Evolutionary conservation across 2,329 filamentous ascomycete genomes (phyloP), one percentile per base, ranked within the genome.

Genomic region (Didymellaceae sp.): DNA sequence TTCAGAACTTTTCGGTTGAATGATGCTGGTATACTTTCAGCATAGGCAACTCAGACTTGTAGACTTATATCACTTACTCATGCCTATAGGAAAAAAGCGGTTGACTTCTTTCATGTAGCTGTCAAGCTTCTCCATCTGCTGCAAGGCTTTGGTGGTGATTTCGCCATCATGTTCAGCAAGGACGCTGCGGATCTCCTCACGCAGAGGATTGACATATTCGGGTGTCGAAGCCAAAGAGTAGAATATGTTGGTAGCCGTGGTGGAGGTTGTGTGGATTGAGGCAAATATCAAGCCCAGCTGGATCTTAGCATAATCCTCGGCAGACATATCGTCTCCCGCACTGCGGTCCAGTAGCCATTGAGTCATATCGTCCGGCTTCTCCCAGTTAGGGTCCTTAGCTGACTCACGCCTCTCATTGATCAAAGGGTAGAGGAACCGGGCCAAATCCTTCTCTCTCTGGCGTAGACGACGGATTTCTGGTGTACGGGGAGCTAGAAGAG

Each of bases 1-100:
- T 78, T 75, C 26, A 80, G 67, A 8, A 82, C 80, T 55, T 79
- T 80, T 51, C 81, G 79, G 18, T 66, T 63, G 65, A 83, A 83
- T 2, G 80, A 76, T 1, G 72, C 62, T 65, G 28, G 8, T 14
- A 11, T 8, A n/a, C n/a, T 45, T 37, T 46, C 18, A 39, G 17
- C 14, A 21, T 13, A 1, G 9, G 18, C 14, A 14, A 4, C 10
- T 17, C 7, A 14, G 26, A 10, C 9, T 14, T 14, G 11, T 16
- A n/a, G 17, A 24, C 6, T 17, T 32, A 6, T 18, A 13, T 8
- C 13, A 55, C 62, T 45, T 62, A 65, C 62, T 65, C 26, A 65
- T 35, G 16, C 54, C 57, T 7, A 54, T 41, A 2, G 67, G 61
- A 18, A 65, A 64, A 14, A 67, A 48, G 24, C 67, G 70, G 6